These are phyloP conservation scores for Lactarius hengduanensis DNA, from an alignment of 768 basidiomycete genomes.

Conservation along the genomic window DNA sequence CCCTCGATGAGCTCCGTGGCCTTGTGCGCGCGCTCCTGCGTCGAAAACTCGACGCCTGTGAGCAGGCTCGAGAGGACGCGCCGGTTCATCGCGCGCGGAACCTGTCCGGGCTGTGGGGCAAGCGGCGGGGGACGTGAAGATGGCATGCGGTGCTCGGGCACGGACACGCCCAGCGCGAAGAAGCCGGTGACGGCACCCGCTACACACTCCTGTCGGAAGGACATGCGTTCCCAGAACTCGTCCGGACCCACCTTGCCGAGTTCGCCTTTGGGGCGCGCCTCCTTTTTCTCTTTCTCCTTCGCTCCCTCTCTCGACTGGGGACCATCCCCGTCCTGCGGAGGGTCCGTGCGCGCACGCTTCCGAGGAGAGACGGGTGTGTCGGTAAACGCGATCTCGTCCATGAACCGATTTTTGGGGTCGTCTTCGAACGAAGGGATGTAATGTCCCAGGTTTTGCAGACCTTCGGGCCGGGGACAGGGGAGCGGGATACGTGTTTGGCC, in stretches of 20 bases:
- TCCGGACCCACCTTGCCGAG: constrained; percentile 59
- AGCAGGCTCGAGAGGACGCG: constrained; percentile 68
- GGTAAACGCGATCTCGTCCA: constrained; percentile 85
- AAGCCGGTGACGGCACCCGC: constrained; percentile 91
- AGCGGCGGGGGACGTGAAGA: constrained; percentile 36
- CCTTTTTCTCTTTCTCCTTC: constrained; percentile 32
- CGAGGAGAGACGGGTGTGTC: constrained; percentile 52
- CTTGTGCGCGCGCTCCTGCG: constrained; percentile 56
- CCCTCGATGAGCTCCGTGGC: constrained; percentile 72
- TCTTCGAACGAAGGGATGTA: constrained; percentile 93
- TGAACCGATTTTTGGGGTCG: constrained; percentile 91
- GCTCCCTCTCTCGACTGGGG: constrained; percentile 24
- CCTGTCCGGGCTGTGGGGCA: constrained; percentile 56
- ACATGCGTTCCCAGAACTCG: constrained; percentile 98
- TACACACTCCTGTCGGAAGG: constrained; percentile 91
- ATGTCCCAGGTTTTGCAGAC: constrained; percentile 54
- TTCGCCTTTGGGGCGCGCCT: constrained; percentile 43
- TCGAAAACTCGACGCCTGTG: constrained; percentile 78
- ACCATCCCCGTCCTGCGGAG: constrained; percentile 12
- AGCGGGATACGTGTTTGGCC: constrained; percentile 43
- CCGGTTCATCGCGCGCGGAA: constrained; percentile 63
- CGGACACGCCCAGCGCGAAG: constrained; percentile 63
- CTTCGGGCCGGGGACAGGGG: constrained; percentile 46
- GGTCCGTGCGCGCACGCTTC: constrained; percentile 50
- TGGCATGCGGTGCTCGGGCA: constrained; percentile 29